Conservation (phyloP, 768 basidiomycete genomes). For the Chlorophyllum brunneum region DNA sequence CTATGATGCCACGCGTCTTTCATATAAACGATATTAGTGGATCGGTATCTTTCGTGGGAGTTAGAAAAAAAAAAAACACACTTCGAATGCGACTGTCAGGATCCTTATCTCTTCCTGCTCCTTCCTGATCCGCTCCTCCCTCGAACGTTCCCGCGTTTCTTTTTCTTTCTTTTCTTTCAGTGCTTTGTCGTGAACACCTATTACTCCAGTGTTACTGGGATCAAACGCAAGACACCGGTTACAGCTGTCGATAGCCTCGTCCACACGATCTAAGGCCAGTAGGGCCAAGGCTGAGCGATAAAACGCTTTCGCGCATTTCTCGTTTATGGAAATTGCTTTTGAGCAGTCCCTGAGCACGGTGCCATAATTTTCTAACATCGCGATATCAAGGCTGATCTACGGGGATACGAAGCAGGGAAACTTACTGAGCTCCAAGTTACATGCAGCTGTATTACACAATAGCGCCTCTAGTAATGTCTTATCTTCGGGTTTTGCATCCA, state of each 20-base stretch:
- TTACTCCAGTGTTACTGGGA: constrained; percentile 50
- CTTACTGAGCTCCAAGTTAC: constrained; percentile 85
- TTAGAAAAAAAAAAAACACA: constrained; percentile 32
- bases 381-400: constrained; percentile 8
- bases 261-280: constrained; percentile 63
- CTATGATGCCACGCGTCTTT: constrained; percentile 73
- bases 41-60: background rate
- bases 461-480: constrained; percentile 56
- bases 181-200: constrained; percentile 43
- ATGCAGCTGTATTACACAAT: constrained; percentile 87
- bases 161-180: constrained; percentile 42
- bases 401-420: background rate
- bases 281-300: constrained; percentile 84
- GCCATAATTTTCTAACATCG: constrained; percentile 75
- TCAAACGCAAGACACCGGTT: constrained; percentile 61
- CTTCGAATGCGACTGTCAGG: constrained; percentile 61
- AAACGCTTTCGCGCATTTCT: constrained; percentile 73
- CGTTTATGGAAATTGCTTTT: constrained; percentile 58
- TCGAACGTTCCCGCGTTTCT: constrained; percentile 48
- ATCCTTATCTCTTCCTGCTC: constrained; percentile 49
- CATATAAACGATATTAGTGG: constrained; percentile 8
- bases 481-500: constrained; percentile 81
- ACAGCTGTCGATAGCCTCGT: constrained; percentile 85
- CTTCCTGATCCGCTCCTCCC: constrained; percentile 42
- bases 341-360: constrained; percentile 85